Conservation (phyloP, 163 green algal genomes). For the Volvox carteri region DNA sequence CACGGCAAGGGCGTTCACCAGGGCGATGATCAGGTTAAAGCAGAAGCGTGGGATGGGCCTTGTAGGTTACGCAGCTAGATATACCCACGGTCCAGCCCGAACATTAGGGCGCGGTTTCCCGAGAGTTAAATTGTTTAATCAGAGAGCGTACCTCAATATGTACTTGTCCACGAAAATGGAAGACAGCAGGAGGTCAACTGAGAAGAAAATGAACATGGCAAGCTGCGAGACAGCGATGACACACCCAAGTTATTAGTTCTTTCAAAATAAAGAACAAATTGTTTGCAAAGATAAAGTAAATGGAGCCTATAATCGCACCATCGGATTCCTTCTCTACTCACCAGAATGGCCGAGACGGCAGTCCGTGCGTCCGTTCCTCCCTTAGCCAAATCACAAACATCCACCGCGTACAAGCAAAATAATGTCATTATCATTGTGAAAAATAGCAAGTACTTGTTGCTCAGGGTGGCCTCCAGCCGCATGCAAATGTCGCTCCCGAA, state of each 20-base stretch:
- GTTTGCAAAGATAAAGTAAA: too few species aligned
- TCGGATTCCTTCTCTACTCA: too few species aligned
- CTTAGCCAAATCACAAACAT: slow-evolving; percentile 3
- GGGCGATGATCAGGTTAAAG: too few species aligned
- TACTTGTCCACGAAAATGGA: slow-evolving; percentile 35
- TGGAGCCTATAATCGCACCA: too few species aligned
- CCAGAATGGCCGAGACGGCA: slow-evolving; percentile 17
- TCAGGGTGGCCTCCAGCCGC: neutral
- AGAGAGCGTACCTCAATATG: slow-evolving; percentile 36
- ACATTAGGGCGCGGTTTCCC: neutral
- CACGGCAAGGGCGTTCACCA: too few species aligned
- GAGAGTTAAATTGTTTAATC: neutral
- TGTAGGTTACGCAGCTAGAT: neutral
- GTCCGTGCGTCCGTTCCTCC: neutral
- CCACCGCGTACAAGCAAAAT: slow-evolving; percentile 34
- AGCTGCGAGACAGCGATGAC: neutral
- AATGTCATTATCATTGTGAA: slow-evolving; percentile 34
- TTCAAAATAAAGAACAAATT: neutral
- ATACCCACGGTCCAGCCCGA: neutral
- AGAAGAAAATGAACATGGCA: slow-evolving; percentile 27
- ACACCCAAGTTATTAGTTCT: neutral
- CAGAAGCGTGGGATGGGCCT: too few species aligned
- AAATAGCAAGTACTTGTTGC: slow-evolving; percentile 25
- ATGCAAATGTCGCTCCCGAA: neutral
- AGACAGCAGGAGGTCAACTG: slow-evolving; percentile 14